Percentiles rank a stretch among this genome's conserved stretches.
Conservation (phyloP, 768 basidiomycete genomes). For the Coprinopsis cinerea region DNA sequence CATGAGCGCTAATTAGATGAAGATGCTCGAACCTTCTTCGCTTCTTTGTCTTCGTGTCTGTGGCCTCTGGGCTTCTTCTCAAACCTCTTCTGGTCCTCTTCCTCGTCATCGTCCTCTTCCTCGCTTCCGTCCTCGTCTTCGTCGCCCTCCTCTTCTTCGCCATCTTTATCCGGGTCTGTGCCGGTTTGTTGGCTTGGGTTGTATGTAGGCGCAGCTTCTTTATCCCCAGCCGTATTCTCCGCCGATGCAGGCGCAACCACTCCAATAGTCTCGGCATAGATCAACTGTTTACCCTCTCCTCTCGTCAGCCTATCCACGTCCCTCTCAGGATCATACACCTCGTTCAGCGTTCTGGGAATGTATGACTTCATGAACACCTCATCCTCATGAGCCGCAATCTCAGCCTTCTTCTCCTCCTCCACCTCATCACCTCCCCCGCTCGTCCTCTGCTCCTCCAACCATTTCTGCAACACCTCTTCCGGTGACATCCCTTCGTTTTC, state of each 20-base stretch:
- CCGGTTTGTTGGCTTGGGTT: neutral
- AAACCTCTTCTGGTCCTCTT: constrained; percentile 32
- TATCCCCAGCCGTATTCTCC: constrained; percentile 9
- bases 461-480: constrained; percentile 33
- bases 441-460: constrained; percentile 38
- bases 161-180: constrained; percentile 19
- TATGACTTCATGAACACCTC: constrained; percentile 85
- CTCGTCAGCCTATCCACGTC: constrained; percentile 72
- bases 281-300: constrained; percentile 68
- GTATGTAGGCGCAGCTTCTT: constrained; percentile 2
- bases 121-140: constrained; percentile 28
- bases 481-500: constrained; percentile 28
- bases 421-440: constrained; percentile 13
- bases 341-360: constrained; percentile 88
- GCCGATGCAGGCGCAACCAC: constrained; percentile 42
- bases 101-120: constrained; percentile 29
- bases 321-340: constrained; percentile 92
- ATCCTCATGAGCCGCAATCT: constrained; percentile 63
- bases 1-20: neutral
- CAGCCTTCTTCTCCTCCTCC: constrained; percentile 12
- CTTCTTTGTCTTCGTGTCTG: constrained; percentile 86
- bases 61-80: constrained; percentile 76
- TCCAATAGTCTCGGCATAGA: constrained; percentile 86
- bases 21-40: constrained; percentile 65
- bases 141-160: constrained; percentile 21